phyloP scores from a whole-genome alignment of 2,329 filamentous ascomycete species.

The Colletotrichum sp. region DNA sequence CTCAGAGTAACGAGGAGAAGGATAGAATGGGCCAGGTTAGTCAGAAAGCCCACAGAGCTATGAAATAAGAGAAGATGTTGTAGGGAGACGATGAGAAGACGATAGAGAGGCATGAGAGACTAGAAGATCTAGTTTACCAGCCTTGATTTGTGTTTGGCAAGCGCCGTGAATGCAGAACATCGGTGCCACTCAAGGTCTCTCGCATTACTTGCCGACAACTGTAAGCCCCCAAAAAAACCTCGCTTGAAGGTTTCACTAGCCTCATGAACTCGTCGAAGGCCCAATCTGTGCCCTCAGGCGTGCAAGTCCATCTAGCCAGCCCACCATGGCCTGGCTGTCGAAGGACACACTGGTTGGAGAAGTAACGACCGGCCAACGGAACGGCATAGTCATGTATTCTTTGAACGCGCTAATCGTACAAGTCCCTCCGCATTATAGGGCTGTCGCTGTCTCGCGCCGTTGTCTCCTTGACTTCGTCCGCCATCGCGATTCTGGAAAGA shows the following conservation, averaged over 20 bases:
- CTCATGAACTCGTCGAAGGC: not conserved
- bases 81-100: not conserved
- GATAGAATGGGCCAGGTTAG: not conserved
- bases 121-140: not conserved
- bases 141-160: not conserved
- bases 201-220: not conserved
- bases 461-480: not conserved
- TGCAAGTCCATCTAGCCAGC: not conserved
- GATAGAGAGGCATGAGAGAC: accelerated
- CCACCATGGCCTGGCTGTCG: not conserved
- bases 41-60: not conserved
- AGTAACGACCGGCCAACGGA: not conserved
- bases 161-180: not conserved
- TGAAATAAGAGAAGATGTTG: not conserved
- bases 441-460: not conserved
- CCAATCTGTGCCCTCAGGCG: not conserved
- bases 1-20: not conserved
- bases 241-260: not conserved
- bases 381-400: not conserved
- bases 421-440: constrained; percentile 2
- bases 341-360: not conserved
- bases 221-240: not conserved
- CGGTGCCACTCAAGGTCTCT: not conserved
- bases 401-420: constrained; percentile 1
- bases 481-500: not conserved